Evolutionary conservation across 2,329 filamentous ascomycete species (phyloP).

Genomic region (Clonostachys chloroleuca): DNA sequence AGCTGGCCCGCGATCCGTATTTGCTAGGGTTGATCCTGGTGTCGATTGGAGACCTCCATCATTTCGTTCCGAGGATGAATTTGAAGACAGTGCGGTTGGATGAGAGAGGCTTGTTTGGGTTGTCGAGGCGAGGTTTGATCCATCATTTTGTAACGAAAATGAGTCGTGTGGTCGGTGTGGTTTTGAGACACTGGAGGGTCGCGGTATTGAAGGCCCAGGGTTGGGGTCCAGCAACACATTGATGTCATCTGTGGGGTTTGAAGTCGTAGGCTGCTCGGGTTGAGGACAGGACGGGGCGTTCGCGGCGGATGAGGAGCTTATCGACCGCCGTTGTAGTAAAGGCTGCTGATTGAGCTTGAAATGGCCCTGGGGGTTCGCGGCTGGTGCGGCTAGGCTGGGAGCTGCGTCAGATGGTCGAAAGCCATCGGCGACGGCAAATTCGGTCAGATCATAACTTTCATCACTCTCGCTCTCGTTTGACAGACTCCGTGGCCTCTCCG

Average conservation of each 20-base stretch:
- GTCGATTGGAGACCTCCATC: neutral
- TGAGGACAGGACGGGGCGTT: conserved; percentile 12
- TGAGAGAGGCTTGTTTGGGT: neutral
- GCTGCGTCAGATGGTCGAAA: conserved; percentile 32
- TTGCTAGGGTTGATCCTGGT: neutral
- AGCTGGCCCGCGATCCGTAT: conserved; percentile 53
- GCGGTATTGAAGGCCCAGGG: conserved; percentile 13
- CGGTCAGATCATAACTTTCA: conserved; percentile 42
- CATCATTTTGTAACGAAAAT: conserved; percentile 48
- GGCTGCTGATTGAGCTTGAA: conserved; percentile 6
- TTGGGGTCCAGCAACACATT: conserved; percentile 7
- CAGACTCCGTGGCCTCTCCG: conserved; percentile 24
- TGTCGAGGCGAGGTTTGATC: conserved; percentile 22
- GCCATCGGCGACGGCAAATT: conserved; percentile 47
- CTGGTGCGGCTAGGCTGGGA: neutral
- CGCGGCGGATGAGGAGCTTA: no score
- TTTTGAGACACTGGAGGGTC: conserved; percentile 54
- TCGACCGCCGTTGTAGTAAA: neutral
- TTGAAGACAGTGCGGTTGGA: conserved; percentile 1
- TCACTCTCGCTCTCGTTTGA: conserved; percentile 12
- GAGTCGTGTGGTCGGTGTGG: conserved; percentile 42
- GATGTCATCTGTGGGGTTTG: conserved; percentile 9
- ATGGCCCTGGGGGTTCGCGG: conserved; percentile 1
- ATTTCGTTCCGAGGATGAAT: conserved; percentile 7
- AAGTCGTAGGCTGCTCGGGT: conserved; percentile 9